Conservation (phyloP, 148 eudicot species). For the Nyssa sinensis region DNA sequence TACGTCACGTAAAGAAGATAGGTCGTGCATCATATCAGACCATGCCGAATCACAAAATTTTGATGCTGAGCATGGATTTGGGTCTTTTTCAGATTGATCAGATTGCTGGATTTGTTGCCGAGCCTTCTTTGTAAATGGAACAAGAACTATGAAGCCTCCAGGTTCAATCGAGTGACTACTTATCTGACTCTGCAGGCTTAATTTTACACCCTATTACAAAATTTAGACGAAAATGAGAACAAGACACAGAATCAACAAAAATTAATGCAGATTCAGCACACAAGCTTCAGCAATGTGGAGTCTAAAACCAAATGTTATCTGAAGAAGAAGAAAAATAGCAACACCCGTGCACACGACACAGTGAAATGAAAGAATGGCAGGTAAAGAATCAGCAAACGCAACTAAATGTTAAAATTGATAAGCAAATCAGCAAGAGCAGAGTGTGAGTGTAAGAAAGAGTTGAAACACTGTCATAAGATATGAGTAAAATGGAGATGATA, state of each 20-base stretch:
- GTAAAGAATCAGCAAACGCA: too few relatives aligned
- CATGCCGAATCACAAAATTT: conserved; percentile 54
- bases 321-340: too few relatives aligned
- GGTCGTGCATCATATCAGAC: conserved; percentile 69
- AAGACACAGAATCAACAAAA: conserved; percentile 6
- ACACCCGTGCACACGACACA: too few relatives aligned
- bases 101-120: conserved; percentile 30
- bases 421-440: too few relatives aligned
- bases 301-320: too few relatives aligned
- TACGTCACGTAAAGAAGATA: conserved; percentile 38
- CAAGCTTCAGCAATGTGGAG: not conserved
- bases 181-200: conserved; percentile 48
- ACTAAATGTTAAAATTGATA: too few relatives aligned
- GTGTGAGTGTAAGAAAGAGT: too few relatives aligned
- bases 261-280: not conserved
- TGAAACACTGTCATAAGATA: too few relatives aligned
- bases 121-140: conserved; percentile 69
- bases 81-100: conserved; percentile 25
- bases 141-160: conserved; percentile 64
- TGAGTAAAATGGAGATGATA: too few relatives aligned
- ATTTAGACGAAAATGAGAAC: not conserved
- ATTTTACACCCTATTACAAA: conserved; percentile 22
- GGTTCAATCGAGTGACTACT: conserved; percentile 34
- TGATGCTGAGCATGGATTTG: conserved; percentile 25
- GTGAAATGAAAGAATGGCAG: too few relatives aligned